These are phyloP conservation scores for Vigna hirtella DNA, from an alignment of 306 rosid species.

Conservation along the genomic window DNA sequence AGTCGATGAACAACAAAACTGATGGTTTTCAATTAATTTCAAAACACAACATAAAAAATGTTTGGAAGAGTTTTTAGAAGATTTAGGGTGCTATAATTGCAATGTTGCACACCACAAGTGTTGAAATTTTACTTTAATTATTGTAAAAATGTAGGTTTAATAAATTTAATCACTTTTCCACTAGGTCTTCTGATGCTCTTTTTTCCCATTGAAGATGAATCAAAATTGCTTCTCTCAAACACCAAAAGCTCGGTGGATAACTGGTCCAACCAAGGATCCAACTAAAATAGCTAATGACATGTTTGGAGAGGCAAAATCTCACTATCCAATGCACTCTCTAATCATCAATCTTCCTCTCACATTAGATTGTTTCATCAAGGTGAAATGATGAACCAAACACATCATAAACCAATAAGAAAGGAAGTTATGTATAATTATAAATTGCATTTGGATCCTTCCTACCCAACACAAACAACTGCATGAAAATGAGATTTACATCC, in stretches of 20 bases:
- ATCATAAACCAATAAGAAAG: slow-evolving; percentile 10
- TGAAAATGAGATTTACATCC: slow-evolving; percentile 49
- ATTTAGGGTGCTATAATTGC: not conserved
- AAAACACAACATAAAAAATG: no score
- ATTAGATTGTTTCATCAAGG: not conserved
- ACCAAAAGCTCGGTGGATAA: not conserved
- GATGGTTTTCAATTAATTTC: no score
- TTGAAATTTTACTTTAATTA: not conserved
- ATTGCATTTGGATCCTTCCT: slow-evolving; percentile 37
- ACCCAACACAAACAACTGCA: slow-evolving; percentile 45
- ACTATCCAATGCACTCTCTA: not conserved
- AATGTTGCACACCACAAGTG: not conserved
- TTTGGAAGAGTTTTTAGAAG: no score
- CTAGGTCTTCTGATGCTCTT: not conserved
- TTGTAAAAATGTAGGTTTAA: not conserved
- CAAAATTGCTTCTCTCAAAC: not conserved
- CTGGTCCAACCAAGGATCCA: slow-evolving; percentile 32
- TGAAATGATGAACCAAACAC: not conserved
- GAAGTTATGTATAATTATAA: slow-evolving; percentile 23
- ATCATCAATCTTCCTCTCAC: not conserved
- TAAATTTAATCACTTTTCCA: not conserved
- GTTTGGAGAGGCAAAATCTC: not conserved
- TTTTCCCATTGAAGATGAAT: not conserved
- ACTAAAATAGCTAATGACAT: not conserved
- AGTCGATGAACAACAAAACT: no score